Conservation (phyloP, 192 early-diverging fungal genomes). For the Coemansia reversa region DNA sequence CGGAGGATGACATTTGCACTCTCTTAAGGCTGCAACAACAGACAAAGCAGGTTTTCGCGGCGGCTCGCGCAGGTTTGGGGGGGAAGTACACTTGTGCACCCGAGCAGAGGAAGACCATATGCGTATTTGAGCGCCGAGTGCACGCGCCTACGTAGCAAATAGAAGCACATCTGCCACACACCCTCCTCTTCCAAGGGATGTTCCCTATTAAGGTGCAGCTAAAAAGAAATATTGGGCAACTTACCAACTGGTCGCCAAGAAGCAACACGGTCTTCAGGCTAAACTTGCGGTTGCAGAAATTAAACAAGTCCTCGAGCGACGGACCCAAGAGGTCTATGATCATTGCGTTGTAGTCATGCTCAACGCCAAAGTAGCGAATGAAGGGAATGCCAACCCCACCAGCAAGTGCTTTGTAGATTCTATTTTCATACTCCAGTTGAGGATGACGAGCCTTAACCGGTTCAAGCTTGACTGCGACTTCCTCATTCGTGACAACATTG, state of each 20-base stretch:
- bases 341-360: conserved; percentile 82
- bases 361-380: conserved; percentile 80
- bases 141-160: neutral
- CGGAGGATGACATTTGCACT: neutral
- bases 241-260: conserved; percentile 81
- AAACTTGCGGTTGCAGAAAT: conserved; percentile 86
- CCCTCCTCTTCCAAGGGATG: neutral
- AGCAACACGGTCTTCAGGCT: conserved; percentile 83
- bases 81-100: neutral
- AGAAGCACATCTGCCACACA: neutral
- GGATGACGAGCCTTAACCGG: conserved; percentile 91
- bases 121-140: neutral
- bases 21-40: no score
- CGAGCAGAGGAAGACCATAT: neutral
- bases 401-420: conserved; percentile 92
- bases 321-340: conserved; percentile 90
- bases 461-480: conserved; percentile 98
- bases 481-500: conserved; percentile 86
- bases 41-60: no score
- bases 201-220: neutral
- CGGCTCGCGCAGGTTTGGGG: neutral
- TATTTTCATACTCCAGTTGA: conserved; percentile 95
- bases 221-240: conserved; percentile 1
- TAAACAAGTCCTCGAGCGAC: conserved; percentile 88
- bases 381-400: conserved; percentile 91